Conservation (phyloP, 306 rosid genomes). For the Inga leiocalycina region DNA sequence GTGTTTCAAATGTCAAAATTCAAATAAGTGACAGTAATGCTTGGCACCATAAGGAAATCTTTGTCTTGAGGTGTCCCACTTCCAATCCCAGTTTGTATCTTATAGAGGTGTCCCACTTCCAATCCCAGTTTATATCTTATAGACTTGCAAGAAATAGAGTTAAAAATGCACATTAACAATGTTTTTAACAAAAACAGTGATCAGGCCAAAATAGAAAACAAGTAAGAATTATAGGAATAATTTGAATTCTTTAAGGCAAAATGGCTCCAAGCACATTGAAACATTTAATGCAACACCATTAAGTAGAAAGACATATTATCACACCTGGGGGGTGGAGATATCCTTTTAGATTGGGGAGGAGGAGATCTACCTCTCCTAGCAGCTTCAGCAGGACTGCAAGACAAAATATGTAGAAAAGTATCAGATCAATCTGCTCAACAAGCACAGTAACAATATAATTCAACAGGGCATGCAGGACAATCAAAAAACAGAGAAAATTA, state of each 20-base stretch:
- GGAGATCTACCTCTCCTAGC: constrained; percentile 23
- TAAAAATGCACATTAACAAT: background rate
- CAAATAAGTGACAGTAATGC: constrained; percentile 6
- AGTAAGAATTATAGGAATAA: background rate
- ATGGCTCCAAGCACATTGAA: background rate
- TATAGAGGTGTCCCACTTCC: background rate
- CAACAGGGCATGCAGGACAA: background rate
- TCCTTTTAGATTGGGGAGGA: constrained; percentile 7
- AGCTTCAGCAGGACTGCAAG: constrained; percentile 22
- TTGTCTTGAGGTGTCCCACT: background rate
- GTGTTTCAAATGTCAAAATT: background rate
- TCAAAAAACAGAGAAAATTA: background rate
- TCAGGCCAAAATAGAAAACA: constrained; percentile 10
- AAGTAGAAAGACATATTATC: background rate
- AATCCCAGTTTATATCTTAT: background rate
- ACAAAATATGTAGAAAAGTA: background rate
- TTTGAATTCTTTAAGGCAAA: background rate
- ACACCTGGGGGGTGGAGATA: constrained; percentile 20
- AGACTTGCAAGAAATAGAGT: constrained; percentile 12
- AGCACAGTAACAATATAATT: background rate
- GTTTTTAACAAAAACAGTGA: background rate
- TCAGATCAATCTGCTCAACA: background rate
- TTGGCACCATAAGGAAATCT: background rate
- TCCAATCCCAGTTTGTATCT: background rate
- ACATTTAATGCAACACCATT: background rate